A percentile compares a stretch with the other conserved stretches of the same genome.
Evolutionary conservation across 208 protist species (phyloP).

Genomic region (Histomonas meleagridis): DNA sequence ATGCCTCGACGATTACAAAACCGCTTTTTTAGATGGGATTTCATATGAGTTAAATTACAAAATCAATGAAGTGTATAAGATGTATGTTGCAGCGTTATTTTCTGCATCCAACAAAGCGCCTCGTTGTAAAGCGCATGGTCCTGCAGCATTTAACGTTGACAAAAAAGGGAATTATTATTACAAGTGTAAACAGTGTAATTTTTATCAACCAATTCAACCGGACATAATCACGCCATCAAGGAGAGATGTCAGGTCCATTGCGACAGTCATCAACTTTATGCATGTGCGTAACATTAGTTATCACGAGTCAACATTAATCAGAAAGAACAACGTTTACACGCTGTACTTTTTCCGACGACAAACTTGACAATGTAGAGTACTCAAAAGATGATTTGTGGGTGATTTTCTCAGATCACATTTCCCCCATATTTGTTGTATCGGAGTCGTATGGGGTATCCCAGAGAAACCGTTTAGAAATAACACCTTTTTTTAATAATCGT

Average conservation of each 20-base stretch:
- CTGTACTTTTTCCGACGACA: not conserved
- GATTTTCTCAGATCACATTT: not conserved
- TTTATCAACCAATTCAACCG: not conserved
- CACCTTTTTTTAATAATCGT: not conserved
- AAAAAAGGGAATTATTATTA: not conserved
- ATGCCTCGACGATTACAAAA: not conserved
- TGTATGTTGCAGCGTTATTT: not conserved
- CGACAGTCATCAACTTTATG: not conserved
- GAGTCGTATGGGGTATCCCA: not conserved
- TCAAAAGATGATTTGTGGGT: conserved; percentile 15
- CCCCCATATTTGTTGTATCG: not conserved
- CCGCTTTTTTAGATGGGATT: not conserved
- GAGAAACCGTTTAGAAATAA: not conserved
- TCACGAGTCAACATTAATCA: not conserved
- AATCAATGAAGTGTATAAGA: not conserved
- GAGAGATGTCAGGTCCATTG: not conserved
- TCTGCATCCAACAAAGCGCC: not conserved
- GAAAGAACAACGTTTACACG: not conserved
- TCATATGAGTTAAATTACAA: not conserved
- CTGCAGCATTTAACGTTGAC: not conserved
- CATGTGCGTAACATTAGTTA: not conserved
- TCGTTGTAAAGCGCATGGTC: not conserved
- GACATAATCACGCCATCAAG: not conserved
- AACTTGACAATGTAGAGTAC: too few species aligned
- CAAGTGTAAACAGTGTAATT: not conserved